A percentile compares a stretch with the other conserved stretches of the same genome.
Conservation (phyloP, 2,329 filamentous ascomycete genomes). For the Fusarium succisae region DNA sequence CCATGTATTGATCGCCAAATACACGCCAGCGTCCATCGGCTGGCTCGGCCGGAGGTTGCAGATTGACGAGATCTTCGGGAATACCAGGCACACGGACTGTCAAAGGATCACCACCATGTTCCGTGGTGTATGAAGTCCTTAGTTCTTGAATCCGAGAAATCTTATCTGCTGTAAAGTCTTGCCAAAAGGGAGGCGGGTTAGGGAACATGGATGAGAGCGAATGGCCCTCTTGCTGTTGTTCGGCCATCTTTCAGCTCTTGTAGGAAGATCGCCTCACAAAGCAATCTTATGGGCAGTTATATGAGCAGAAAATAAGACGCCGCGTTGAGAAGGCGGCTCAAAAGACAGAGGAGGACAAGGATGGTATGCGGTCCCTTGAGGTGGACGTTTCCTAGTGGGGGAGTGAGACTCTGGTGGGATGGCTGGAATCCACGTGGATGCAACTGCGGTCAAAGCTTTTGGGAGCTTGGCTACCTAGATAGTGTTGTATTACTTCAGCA, state of each 20-base stretch:
- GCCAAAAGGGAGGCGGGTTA: conserved; percentile 89
- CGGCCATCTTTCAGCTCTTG: conserved; percentile 63
- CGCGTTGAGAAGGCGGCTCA: neutral
- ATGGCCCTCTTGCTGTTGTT: conserved; percentile 57
- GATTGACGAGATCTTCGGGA: conserved; percentile 76
- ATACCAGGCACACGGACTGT: conserved; percentile 57
- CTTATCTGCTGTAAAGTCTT: conserved; percentile 83
- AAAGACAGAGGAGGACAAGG: neutral
- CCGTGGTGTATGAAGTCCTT: conserved; percentile 51
- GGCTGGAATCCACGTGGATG: conserved; percentile 25
- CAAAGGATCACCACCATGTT: conserved; percentile 41
- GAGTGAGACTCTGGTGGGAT: conserved; percentile 21
- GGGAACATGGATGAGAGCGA: conserved; percentile 77
- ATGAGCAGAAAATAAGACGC: neutral
- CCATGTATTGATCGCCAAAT: conserved; percentile 75
- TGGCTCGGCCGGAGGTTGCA: conserved; percentile 85
- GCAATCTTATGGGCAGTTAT: neutral
- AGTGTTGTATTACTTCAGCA: neutral
- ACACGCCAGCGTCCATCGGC: conserved; percentile 74
- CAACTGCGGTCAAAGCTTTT: conserved; percentile 16
- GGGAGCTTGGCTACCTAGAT: neutral
- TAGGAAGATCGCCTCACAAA: conserved; percentile 25
- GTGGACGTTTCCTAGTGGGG: conserved; percentile 23
- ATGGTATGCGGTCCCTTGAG: conserved; percentile 11
- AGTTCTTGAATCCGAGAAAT: conserved; percentile 63